Conservation (phyloP, 1,284 basidiomycete genomes). For the Puccinia polysora region DNA sequence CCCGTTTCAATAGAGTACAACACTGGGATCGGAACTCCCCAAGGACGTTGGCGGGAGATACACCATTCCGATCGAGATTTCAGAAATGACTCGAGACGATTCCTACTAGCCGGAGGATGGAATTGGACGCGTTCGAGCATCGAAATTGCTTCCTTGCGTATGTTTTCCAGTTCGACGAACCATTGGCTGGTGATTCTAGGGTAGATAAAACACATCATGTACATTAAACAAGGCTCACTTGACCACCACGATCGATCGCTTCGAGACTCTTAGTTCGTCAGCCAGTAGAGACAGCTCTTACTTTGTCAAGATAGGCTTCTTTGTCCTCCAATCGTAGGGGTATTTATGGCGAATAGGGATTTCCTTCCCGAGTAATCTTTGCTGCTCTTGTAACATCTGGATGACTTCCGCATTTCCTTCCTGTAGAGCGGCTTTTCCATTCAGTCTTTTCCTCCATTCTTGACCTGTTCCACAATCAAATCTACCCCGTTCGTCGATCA, state of each 20-base stretch:
- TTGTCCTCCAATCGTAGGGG: constrained; percentile 96
- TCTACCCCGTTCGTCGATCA: constrained; percentile 71
- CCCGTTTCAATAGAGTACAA: constrained; percentile 68
- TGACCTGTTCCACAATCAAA: constrained; percentile 61
- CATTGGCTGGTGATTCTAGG: constrained; percentile 90
- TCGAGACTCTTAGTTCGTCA: not conserved
- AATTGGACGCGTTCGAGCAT: constrained; percentile 73
- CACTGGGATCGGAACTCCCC: constrained; percentile 96
- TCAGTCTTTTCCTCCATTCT: constrained; percentile 57
- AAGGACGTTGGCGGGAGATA: constrained; percentile 93
- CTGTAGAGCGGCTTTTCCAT: constrained; percentile 69
- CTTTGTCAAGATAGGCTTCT: constrained; percentile 85
- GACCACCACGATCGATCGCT: not conserved
- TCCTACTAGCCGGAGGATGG: constrained; percentile 70
- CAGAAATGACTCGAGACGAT: constrained; percentile 78
- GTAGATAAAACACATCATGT: no score
- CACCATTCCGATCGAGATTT: constrained; percentile 94
- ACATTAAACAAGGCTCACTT: not conserved
- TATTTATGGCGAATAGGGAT: constrained; percentile 76
- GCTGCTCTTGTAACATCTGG: constrained; percentile 62
- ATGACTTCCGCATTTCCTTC: constrained; percentile 68
- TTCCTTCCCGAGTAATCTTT: constrained; percentile 65
- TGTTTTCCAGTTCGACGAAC: constrained; percentile 84
- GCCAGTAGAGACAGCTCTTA: constrained; percentile 53
- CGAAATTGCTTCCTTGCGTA: constrained; percentile 70